Evolutionary conservation across 2,329 filamentous ascomycete genomes (phyloP).

Genomic region (Anisogramma anomala): DNA sequence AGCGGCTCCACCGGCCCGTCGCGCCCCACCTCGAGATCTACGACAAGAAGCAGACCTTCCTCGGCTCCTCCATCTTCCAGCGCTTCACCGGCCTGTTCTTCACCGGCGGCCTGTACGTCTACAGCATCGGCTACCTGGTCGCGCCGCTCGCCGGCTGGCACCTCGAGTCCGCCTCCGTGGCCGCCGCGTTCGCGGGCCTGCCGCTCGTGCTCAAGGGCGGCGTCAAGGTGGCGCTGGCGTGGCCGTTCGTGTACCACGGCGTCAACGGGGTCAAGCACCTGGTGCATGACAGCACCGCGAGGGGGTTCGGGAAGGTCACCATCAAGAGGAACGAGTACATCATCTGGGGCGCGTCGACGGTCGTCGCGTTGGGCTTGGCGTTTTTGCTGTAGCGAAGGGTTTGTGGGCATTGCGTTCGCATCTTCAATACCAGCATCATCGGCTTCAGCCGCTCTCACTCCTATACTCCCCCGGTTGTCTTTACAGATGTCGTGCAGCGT

Average conservation of each 20-base stretch:
- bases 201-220: slow-evolving; percentile 48
- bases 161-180: slow-evolving; percentile 47
- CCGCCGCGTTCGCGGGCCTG: slow-evolving; percentile 46
- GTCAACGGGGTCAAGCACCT: slow-evolving; percentile 46
- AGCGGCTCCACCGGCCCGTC: slow-evolving; percentile 72
- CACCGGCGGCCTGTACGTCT: slow-evolving; percentile 66
- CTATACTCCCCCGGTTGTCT: too few relatives aligned
- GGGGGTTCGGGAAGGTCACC: slow-evolving; percentile 37
- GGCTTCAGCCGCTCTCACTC: not conserved
- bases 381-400: slow-evolving; percentile 32
- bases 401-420: not conserved
- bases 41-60: slow-evolving; percentile 76
- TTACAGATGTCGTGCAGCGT: too few relatives aligned
- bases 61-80: slow-evolving; percentile 59
- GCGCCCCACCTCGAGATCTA: slow-evolving; percentile 81
- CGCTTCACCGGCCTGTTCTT: slow-evolving; percentile 72
- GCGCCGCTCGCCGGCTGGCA: slow-evolving; percentile 61
- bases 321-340: slow-evolving; percentile 36
- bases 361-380: slow-evolving; percentile 34
- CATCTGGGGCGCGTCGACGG: slow-evolving; percentile 35
- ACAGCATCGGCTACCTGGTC: slow-evolving; percentile 68
- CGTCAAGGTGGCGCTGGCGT: slow-evolving; percentile 43
- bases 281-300: slow-evolving; percentile 35
- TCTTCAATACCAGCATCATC: not conserved
- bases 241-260: slow-evolving; percentile 49